A percentile compares a stretch with the other conserved stretches of the same genome.
phyloP scores from a whole-genome alignment of 2,329 filamentous ascomycete species.

The Fusarium mexicanum region DNA sequence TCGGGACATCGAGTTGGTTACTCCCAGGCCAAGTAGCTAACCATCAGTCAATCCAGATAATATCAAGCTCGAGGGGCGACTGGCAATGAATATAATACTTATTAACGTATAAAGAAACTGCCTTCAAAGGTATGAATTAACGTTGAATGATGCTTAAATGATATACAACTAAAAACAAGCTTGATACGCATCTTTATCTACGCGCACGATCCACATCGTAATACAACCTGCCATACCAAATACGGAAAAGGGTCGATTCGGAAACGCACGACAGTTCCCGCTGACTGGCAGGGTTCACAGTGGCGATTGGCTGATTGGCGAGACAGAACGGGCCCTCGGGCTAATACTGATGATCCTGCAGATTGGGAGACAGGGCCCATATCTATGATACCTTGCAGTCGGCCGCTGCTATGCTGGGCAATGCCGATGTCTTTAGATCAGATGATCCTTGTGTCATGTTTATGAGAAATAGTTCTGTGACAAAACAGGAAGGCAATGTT shows the following conservation, averaged over 20 bases:
- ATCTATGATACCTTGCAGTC: not conserved
- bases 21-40: not conserved
- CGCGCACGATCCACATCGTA: not conserved
- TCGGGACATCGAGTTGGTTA: not conserved
- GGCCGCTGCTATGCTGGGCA: not conserved
- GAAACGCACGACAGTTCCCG: not conserved
- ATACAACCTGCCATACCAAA: not conserved
- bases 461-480: rapidly evolving
- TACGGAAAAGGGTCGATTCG: not conserved
- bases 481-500: not conserved
- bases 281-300: not conserved
- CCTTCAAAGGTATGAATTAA: no score
- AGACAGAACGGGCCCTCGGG: not conserved
- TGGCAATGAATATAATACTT: not conserved
- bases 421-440: no score
- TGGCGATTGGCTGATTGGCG: not conserved
- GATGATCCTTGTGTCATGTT: not conserved
- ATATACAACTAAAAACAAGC: not conserved
- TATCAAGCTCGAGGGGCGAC: rapidly evolving
- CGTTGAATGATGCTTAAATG: not conserved
- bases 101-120: not conserved
- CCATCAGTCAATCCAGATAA: not conserved
- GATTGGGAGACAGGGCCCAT: not conserved
- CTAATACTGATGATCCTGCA: not conserved
- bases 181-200: not conserved